Evolutionary conservation across 352 stramenopile genomes (phyloP).

Genomic region (Elongisporangium anandrum): DNA sequence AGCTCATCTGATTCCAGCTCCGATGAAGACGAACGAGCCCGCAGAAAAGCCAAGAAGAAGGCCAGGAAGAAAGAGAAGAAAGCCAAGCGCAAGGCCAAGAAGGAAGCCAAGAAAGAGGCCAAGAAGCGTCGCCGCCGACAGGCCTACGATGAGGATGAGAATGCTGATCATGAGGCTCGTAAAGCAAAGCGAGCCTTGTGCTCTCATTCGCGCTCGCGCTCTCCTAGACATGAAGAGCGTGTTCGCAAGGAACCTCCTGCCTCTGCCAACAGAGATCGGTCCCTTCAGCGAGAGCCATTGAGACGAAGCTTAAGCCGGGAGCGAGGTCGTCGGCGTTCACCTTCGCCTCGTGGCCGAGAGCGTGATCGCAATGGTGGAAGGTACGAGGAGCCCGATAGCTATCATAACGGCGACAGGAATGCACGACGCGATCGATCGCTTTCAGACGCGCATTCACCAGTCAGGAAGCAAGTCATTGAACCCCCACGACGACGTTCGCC

Average conservation of each 20-base stretch:
- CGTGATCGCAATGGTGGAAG: background rate
- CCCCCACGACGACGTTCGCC: too few relatives aligned
- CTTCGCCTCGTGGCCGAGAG: background rate
- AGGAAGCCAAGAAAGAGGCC: conserved; percentile 2
- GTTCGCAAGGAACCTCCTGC: too few relatives aligned
- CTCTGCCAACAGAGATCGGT: background rate
- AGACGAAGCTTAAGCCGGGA: conserved; percentile 3
- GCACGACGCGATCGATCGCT: too few relatives aligned
- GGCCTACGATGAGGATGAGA: background rate
- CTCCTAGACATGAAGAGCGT: conserved; percentile 6
- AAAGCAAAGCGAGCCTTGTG: too few relatives aligned
- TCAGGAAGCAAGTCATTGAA: too few relatives aligned
- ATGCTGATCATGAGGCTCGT: background rate
- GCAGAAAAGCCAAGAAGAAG: conserved; percentile 26
- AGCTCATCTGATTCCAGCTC: conserved; percentile 4
- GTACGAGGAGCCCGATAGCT: too few relatives aligned
- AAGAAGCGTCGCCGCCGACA: conserved; percentile 9
- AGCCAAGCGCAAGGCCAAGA: background rate
- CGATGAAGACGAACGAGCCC: conserved; percentile 13
- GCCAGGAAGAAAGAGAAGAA: conserved; percentile 18
- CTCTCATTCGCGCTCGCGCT: conserved; percentile 6
- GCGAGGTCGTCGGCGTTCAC: background rate
- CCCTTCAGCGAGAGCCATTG: conserved; percentile 4
- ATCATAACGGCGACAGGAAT: too few relatives aligned
- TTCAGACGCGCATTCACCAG: too few relatives aligned